Percentiles rank a stretch among this genome's conserved stretches.
phyloP scores from a whole-genome alignment of 2,329 filamentous ascomycete species.

The Beauveria sp. region DNA sequence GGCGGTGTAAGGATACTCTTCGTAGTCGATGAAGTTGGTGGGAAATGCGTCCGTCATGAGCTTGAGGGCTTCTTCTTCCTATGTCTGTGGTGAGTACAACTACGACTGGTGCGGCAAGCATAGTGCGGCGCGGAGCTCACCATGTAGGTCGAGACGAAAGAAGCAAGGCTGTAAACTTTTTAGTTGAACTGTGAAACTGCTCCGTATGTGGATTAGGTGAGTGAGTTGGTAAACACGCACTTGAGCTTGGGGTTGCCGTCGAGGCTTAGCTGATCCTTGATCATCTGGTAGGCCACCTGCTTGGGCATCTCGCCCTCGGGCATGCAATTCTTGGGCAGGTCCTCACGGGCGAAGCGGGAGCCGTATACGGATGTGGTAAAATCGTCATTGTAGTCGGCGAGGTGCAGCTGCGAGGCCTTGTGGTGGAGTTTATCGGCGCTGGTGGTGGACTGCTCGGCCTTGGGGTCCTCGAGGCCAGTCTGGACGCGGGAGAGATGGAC shows the following conservation, averaged over 20 bases:
- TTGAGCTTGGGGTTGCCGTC: slow-evolving; percentile 87
- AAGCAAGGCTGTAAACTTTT: slow-evolving; percentile 57
- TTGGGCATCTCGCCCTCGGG: slow-evolving; percentile 84
- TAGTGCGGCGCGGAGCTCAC: slow-evolving; percentile 33
- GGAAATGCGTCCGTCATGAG: slow-evolving; percentile 88
- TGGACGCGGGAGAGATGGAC: slow-evolving; percentile 10
- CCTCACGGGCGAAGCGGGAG: slow-evolving; percentile 70
- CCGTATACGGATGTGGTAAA: slow-evolving; percentile 82
- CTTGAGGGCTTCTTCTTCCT: slow-evolving; percentile 92
- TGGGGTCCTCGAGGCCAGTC: neutral
- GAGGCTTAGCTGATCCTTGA: slow-evolving; percentile 86
- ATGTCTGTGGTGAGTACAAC: neutral
- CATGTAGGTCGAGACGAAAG: slow-evolving; percentile 96
- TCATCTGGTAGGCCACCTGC: slow-evolving; percentile 92
- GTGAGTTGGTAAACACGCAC: slow-evolving; percentile 30
- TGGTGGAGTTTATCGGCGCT: slow-evolving; percentile 24
- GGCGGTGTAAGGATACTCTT: slow-evolving; percentile 73
- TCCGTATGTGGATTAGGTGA: too few species aligned
- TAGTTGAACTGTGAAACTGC: neutral
- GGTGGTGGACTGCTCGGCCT: neutral
- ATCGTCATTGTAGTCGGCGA: slow-evolving; percentile 44
- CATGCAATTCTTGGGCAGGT: slow-evolving; percentile 79
- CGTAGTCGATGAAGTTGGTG: slow-evolving; percentile 93
- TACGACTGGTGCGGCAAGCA: neutral
- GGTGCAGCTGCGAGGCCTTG: slow-evolving; percentile 36